A percentile compares a stretch with the other conserved stretches of the same genome.
These are phyloP conservation scores for Wolfiporia cocos DNA, from an alignment of 1,284 basidiomycete genomes.

Conservation along the genomic window DNA sequence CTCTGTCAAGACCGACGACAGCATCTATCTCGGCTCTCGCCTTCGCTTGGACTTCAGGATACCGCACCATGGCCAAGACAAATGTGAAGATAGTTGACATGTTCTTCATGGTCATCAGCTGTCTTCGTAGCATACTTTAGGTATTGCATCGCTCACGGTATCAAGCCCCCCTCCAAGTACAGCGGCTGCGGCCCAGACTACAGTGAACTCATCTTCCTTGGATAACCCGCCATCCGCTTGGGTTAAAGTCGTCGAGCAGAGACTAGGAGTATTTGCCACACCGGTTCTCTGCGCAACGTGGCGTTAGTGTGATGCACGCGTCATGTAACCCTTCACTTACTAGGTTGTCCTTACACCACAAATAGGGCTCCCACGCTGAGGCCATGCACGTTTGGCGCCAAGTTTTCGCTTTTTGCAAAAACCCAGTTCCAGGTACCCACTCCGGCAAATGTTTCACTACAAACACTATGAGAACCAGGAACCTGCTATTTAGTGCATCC, in stretches of 20 bases:
- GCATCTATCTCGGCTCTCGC: conserved; percentile 27
- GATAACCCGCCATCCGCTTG: background rate
- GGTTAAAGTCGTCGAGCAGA: background rate
- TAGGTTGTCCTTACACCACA: conserved; percentile 19
- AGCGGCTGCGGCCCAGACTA: background rate
- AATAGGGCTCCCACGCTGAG: conserved; percentile 18
- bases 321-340: conserved; percentile 15
- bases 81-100: conserved; percentile 21
- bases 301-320: background rate
- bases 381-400: conserved; percentile 16
- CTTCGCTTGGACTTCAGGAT: conserved; percentile 25
- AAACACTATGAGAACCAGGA: too few relatives aligned
- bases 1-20: conserved; percentile 22
- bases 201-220: background rate
- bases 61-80: conserved; percentile 24
- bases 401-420: conserved; percentile 15
- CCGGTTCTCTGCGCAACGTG: background rate
- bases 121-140: background rate
- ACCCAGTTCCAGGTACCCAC: conserved; percentile 25
- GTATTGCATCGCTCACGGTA: conserved; percentile 15
- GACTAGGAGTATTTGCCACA: background rate
- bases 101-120: conserved; percentile 12
- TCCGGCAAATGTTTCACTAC: conserved; percentile 22
- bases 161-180: conserved; percentile 19
- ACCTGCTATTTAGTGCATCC: background rate